Conservation (phyloP, 345 rosid genomes). For the Linum trigynum region DNA sequence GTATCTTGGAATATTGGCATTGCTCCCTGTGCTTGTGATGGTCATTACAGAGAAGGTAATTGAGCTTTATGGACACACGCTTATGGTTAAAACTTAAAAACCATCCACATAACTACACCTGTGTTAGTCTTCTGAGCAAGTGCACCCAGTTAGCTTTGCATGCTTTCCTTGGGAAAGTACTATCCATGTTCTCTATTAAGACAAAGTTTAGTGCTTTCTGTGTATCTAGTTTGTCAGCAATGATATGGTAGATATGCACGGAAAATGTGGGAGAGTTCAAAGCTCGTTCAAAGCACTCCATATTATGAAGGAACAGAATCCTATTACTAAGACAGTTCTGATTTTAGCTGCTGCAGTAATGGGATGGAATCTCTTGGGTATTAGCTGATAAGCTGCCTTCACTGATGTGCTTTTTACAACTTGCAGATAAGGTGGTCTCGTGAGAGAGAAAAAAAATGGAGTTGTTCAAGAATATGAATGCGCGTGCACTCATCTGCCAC, state of each 20-base stretch:
- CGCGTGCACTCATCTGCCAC: slow-evolving; percentile 37
- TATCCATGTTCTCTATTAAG: slow-evolving; percentile 55
- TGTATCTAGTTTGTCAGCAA: slow-evolving; percentile 43
- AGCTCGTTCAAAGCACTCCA: background rate
- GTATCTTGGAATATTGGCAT: slow-evolving; percentile 77
- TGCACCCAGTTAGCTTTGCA: slow-evolving; percentile 36
- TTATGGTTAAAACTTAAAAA: slow-evolving; percentile 17
- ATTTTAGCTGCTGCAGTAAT: slow-evolving; percentile 32
- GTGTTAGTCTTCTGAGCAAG: slow-evolving; percentile 50
- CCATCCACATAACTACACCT: slow-evolving; percentile 68
- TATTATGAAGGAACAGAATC: background rate
- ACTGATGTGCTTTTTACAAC: slow-evolving; percentile 46
- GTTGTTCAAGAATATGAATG: slow-evolving; percentile 50
- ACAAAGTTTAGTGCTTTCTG: slow-evolving; percentile 38
- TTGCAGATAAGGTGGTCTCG: slow-evolving; percentile 68
- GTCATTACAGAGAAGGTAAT: slow-evolving; percentile 42
- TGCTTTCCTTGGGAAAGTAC: slow-evolving; percentile 60
- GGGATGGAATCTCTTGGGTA: slow-evolving; percentile 44
- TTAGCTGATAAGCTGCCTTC: slow-evolving; percentile 60
- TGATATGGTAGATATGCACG: slow-evolving; percentile 76
- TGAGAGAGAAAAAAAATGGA: slow-evolving; percentile 61
- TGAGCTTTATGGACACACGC: slow-evolving; percentile 55
- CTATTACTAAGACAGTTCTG: slow-evolving; percentile 41
- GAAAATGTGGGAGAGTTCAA: slow-evolving; percentile 54
- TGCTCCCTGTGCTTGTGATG: slow-evolving; percentile 61